phyloP scores from a whole-genome alignment of 179 eudicot species.

The Amaranthus tricolor region DNA sequence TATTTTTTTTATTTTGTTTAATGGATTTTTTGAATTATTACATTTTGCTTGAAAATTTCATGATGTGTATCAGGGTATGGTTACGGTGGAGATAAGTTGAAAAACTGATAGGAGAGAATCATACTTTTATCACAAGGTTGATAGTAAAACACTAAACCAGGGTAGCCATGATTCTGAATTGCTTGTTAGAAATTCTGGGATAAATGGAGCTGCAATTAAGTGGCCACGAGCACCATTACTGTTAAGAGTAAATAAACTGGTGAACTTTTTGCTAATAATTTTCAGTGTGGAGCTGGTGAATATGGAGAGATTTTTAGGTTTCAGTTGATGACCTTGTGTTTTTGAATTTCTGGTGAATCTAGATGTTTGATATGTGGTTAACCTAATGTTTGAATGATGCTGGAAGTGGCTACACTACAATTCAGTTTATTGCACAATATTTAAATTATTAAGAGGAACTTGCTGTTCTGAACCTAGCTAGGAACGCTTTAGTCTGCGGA shows the following conservation, averaged over 20 bases:
- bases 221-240: too few relatives aligned
- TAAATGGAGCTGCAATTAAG: too few relatives aligned
- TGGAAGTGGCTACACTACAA: background rate
- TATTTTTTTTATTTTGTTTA: background rate
- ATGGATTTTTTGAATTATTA: background rate
- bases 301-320: background rate
- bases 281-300: background rate
- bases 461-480: too few relatives aligned
- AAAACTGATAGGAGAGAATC: too few relatives aligned
- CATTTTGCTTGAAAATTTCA: background rate
- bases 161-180: too few relatives aligned
- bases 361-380: slow-evolving; percentile 1
- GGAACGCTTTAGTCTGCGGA: background rate
- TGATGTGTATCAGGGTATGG: background rate
- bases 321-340: background rate
- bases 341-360: background rate
- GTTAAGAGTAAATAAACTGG: too few relatives aligned
- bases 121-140: too few relatives aligned
- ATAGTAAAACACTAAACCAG: too few relatives aligned
- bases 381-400: background rate
- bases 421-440: background rate
- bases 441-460: background rate
- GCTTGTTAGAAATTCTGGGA: too few relatives aligned
- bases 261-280: too few relatives aligned
- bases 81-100: too few relatives aligned